These are phyloP conservation scores for Dichotomopilus funicola DNA, from an alignment of 2,329 filamentous ascomycete genomes.

Conservation along the genomic window DNA sequence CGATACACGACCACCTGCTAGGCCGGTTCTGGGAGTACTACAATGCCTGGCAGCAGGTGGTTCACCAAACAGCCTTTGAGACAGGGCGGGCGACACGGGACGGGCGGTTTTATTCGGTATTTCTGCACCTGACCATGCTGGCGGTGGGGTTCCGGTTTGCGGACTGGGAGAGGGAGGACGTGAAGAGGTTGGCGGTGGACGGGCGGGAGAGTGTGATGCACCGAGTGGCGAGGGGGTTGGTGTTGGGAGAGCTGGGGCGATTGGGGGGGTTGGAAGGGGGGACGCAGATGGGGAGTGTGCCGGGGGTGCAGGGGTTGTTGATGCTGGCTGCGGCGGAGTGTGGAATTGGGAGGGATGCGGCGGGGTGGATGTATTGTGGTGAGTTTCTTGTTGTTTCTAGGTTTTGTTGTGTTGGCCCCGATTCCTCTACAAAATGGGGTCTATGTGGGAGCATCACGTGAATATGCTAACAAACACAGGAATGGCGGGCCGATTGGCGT, in stretches of 20 bases:
- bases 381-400: conserved; percentile 20
- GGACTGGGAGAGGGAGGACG: conserved; percentile 42
- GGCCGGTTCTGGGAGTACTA: conserved; percentile 46
- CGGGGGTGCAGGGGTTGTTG: conserved; percentile 46
- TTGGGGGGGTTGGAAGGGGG: conserved; percentile 45
- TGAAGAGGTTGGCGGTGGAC: conserved; percentile 40
- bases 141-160: conserved; percentile 48
- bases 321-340: conserved; percentile 48
- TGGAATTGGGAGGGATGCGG: conserved; percentile 46
- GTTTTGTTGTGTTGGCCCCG: too few species aligned
- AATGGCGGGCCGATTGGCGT: conserved; percentile 40
- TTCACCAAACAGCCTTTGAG: conserved; percentile 45
- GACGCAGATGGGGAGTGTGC: conserved; percentile 45
- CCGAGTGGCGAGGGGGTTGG: conserved; percentile 47
- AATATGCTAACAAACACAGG: conserved; percentile 22
- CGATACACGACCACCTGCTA: conserved; percentile 48
- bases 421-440: too few species aligned
- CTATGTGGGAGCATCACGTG: too few species aligned
- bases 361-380: conserved; percentile 50
- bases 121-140: conserved; percentile 45
- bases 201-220: conserved; percentile 47
- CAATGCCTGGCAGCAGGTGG: conserved; percentile 42
- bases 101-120: conserved; percentile 45
- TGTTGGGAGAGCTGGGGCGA: conserved; percentile 46
- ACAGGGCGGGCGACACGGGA: conserved; percentile 39